Evolutionary conservation across 83 land plant genomes (phyloP).

Genomic region (Diphasiastrum complanatum): DNA sequence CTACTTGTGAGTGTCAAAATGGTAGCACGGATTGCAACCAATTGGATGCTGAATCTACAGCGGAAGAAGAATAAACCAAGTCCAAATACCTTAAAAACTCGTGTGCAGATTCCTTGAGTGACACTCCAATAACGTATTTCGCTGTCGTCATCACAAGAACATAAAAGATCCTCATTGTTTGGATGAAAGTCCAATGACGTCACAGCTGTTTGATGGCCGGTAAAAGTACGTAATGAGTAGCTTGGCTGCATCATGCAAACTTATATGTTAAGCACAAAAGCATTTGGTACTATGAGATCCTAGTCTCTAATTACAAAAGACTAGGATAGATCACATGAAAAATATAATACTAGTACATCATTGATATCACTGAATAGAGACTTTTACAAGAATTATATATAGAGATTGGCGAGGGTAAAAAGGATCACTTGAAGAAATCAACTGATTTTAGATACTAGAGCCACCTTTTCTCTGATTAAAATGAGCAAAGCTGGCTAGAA

Average conservation of each 20-base stretch:
- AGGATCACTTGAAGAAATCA: too few species aligned
- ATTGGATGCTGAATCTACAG: background rate
- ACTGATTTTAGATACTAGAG: too few species aligned
- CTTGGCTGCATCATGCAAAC: slow-evolving; percentile 57
- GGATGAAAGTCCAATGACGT: slow-evolving; percentile 90
- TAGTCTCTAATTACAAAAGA: background rate
- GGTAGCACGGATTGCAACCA: background rate
- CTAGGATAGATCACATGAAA: background rate
- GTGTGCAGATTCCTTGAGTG: slow-evolving; percentile 59
- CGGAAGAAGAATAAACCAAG: background rate
- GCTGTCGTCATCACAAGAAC: slow-evolving; percentile 78
- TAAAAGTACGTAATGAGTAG: slow-evolving; percentile 68
- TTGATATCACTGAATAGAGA: too few species aligned
- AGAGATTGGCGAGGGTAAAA: too few species aligned
- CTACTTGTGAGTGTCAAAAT: background rate
- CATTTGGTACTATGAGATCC: background rate
- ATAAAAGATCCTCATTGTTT: slow-evolving; percentile 66
- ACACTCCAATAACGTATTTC: slow-evolving; percentile 87
- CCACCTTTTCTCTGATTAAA: too few species aligned
- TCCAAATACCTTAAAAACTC: slow-evolving; percentile 58
- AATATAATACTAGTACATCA: background rate
- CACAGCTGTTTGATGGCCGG: slow-evolving; percentile 61
- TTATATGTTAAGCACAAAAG: background rate
- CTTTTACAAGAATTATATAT: too few species aligned
- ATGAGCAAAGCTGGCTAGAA: too few species aligned